Conservation (phyloP, 78 protist genomes). For the Diacronema lutheri region DNA sequence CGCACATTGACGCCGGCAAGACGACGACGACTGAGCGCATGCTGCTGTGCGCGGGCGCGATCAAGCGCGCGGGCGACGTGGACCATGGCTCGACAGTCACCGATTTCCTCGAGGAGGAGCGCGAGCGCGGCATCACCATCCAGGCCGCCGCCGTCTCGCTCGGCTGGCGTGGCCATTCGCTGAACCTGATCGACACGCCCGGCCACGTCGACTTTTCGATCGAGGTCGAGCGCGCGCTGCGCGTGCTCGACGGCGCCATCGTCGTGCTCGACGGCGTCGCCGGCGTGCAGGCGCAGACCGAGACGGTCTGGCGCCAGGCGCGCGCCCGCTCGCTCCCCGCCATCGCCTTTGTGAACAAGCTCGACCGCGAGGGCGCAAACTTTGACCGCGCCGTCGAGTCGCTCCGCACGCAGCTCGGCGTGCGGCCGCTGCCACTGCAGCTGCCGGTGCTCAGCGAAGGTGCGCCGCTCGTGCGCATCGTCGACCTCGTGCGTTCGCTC, state of each 20-base stretch:
- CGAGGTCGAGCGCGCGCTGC: constrained; percentile 81
- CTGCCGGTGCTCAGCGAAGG: background rate
- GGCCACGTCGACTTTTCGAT: constrained; percentile 97
- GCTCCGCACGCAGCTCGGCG: constrained; percentile 67
- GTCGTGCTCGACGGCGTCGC: constrained; percentile 82
- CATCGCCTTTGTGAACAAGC: constrained; percentile 86
- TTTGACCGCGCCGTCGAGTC: constrained; percentile 38
- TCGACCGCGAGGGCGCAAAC: constrained; percentile 77
- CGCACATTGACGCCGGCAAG: constrained; percentile 82
- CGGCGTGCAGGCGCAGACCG: constrained; percentile 91
- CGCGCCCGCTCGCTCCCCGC: constrained; percentile 83
- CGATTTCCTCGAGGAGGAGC: constrained; percentile 85
- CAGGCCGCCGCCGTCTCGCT: constrained; percentile 92
- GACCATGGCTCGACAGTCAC: constrained; percentile 86
- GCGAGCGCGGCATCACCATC: constrained; percentile 96
- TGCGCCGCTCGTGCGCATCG: constrained; percentile 58
- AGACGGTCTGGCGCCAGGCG: constrained; percentile 67
- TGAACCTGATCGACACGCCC: constrained; percentile 98
- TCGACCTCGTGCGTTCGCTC: constrained; percentile 73
- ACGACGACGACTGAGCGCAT: constrained; percentile 94
- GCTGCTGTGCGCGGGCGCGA: constrained; percentile 87
- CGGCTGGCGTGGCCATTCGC: constrained; percentile 77
- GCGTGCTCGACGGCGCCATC: constrained; percentile 65
- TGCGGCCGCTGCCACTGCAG: constrained; percentile 81
- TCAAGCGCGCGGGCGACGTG: constrained; percentile 39